Base-by-base conservation (phyloP, 2,329 filamentous ascomycete species). In the Coniochaeta sp. region DNA sequence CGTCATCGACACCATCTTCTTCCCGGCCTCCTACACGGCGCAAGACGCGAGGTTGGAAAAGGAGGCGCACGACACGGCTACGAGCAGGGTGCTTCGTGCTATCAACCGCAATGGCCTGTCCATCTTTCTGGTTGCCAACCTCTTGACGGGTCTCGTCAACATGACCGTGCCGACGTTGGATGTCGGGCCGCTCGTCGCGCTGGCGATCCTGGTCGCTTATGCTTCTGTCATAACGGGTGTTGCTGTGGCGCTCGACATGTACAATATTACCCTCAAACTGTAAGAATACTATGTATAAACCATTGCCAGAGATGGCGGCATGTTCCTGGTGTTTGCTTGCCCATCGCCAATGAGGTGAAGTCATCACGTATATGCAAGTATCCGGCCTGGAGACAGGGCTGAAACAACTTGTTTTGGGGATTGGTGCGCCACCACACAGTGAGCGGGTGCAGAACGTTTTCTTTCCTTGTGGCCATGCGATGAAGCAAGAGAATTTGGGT, bases 21-120 rank as follows among this genome's bases (percentile, higher is more conserved):
- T 96, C 72, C 90, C 91, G 0, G 77, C 80, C 1, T 82, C 89
- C 6, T 85, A 91, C 72, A 85, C 81, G 63, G 82, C 84, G 1
- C 74, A 74, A 1, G 79, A 81, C 59, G 69, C 72, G 14, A 78
- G 77, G 65, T 76, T 81, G 0, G 91, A 95, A 71, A 79, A 76
- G 58, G 85, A 88, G 62, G 83, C 83, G 3, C 85, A 87, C 63
- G 77, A 82, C 54, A 78, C 82, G 54, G 89, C 91, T 4, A 97
- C 92, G 3, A 96, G 92, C 70, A 83, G 79, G 40, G 81, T 98
- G n/a, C 76, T 98, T 63, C 80, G 86, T 54, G 90, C 91, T 0
- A 96, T 89, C 71, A 99, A 99, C 71, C 83, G 89, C 59, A 97
- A 97, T 67, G 93, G 95, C 0, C 77, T 99, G 55, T 86, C 85